A percentile compares a stretch with the other conserved stretches of the same genome.
Conservation (phyloP, 2,329 filamentous ascomycete species). For the Tolypocladium paradoxum region DNA sequence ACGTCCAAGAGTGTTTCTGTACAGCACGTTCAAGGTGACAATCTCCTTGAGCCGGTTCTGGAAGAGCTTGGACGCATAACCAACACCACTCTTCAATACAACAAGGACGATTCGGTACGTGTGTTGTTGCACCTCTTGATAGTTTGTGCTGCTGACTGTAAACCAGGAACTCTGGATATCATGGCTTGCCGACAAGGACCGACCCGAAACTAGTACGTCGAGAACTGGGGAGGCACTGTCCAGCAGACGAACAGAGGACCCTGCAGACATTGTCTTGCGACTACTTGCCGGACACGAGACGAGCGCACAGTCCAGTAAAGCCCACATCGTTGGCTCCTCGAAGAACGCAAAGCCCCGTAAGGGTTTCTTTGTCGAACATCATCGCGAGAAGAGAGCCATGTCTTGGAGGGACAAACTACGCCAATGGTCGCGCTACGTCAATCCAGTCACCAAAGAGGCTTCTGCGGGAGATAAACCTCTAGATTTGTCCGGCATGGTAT, state of each 20-base stretch:
- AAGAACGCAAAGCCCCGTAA: not conserved
- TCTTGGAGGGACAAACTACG: slow-evolving; percentile 23
- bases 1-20: slow-evolving; percentile 15
- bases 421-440: slow-evolving; percentile 19
- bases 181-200: slow-evolving; percentile 26
- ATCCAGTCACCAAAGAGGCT: slow-evolving; percentile 6
- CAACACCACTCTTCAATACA: slow-evolving; percentile 16
- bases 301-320: not conserved
- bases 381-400: slow-evolving; percentile 21
- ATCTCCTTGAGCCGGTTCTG: slow-evolving; percentile 12
- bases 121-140: too few relatives aligned
- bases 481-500: not conserved
- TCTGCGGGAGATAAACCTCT: not conserved
- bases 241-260: slow-evolving; percentile 22
- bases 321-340: slow-evolving; percentile 11
- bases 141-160: not conserved
- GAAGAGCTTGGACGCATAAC: slow-evolving; percentile 21
- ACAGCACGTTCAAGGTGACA: slow-evolving; percentile 6
- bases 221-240: not conserved
- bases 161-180: slow-evolving; percentile 23
- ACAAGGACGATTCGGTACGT: slow-evolving; percentile 11
- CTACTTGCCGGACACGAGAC: slow-evolving; percentile 25
- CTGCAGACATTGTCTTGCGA: slow-evolving; percentile 33
- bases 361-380: slow-evolving; percentile 11
- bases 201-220: not conserved